Conservation (phyloP, 495 filamentous ascomycete genomes). For the Penicillium mononematosum region DNA sequence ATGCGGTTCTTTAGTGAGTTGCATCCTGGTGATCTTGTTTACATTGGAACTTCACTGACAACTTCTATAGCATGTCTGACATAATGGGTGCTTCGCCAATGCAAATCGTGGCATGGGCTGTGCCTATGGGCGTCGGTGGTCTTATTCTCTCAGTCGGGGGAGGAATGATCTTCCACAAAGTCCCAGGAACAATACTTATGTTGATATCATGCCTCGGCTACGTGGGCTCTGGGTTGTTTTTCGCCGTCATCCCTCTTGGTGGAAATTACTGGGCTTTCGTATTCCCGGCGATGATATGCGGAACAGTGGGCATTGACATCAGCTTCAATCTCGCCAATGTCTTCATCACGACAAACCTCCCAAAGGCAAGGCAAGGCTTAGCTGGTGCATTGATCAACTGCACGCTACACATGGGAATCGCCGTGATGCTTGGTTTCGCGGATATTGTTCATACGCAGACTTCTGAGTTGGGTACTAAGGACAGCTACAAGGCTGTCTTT, state of each 20-base stretch:
- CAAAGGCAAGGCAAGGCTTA: conserved; percentile 67
- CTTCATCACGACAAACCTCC: conserved; percentile 76
- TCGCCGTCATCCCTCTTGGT: conserved; percentile 65
- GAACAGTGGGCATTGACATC: conserved; percentile 80
- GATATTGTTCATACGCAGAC: conserved; percentile 65
- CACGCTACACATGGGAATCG: conserved; percentile 76
- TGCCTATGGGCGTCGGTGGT: conserved; percentile 74
- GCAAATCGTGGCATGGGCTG: conserved; percentile 74
- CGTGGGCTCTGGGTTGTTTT: conserved; percentile 63
- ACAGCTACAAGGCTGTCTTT: conserved; percentile 63
- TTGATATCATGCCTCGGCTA: conserved; percentile 65
- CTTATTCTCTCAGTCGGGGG: conserved; percentile 68
- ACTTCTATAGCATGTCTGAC: conserved; percentile 53
- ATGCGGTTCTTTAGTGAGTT: conserved; percentile 74
- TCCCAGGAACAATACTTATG: conserved; percentile 70
- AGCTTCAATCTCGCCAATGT: conserved; percentile 82
- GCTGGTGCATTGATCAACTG: conserved; percentile 70
- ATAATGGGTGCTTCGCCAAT: conserved; percentile 66
- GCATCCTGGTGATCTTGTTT: background rate
- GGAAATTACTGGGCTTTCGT: conserved; percentile 70
- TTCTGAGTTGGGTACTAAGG: conserved; percentile 38
- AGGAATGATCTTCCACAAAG: conserved; percentile 72
- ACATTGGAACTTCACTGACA: too few species aligned
- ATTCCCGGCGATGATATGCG: conserved; percentile 79
- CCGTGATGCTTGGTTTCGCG: conserved; percentile 73